These are phyloP conservation scores for Pulveroboletus sp. DNA, from an alignment of 768 basidiomycete genomes.

Conservation along the genomic window DNA sequence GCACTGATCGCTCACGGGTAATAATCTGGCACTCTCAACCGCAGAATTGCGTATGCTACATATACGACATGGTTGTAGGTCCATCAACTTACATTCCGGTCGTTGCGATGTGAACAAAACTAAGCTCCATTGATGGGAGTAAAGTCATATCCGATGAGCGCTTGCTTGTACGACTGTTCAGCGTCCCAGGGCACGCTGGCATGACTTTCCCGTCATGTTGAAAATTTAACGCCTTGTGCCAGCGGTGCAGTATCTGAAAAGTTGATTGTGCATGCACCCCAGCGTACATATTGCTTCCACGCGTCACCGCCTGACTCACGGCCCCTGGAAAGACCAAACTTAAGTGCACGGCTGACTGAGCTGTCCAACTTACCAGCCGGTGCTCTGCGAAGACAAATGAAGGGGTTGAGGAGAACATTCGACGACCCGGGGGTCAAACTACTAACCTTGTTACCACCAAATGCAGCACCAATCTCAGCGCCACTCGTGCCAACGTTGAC, in stretches of 20 bases:
- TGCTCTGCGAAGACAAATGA: slow-evolving; percentile 49
- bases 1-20: slow-evolving; percentile 31
- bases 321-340: slow-evolving; percentile 52
- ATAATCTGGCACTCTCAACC: slow-evolving; percentile 23
- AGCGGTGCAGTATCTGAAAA: slow-evolving; percentile 86
- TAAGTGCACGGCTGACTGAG: slow-evolving; percentile 14
- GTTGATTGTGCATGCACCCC: slow-evolving; percentile 91
- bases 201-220: slow-evolving; percentile 33
- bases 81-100: slow-evolving; percentile 13
- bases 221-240: slow-evolving; percentile 90
- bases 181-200: too few species aligned
- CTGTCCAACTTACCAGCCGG: slow-evolving; percentile 61
- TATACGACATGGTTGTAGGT: slow-evolving; percentile 8
- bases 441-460: slow-evolving; percentile 88
- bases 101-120: slow-evolving; percentile 27
- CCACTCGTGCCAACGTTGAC: slow-evolving; percentile 68
- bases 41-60: slow-evolving; percentile 9
- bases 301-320: slow-evolving; percentile 96
- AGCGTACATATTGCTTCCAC: slow-evolving; percentile 97
- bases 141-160: slow-evolving; percentile 8
- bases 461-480: slow-evolving; percentile 79
- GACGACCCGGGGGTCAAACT: slow-evolving; percentile 8
- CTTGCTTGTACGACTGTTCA: slow-evolving; percentile 7
- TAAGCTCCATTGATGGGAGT: slow-evolving; percentile 13
- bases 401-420: slow-evolving; percentile 10